A percentile compares a stretch with the other conserved stretches of the same genome.
Conservation (phyloP, 331 rosid species). For the Dryas integrifolia region DNA sequence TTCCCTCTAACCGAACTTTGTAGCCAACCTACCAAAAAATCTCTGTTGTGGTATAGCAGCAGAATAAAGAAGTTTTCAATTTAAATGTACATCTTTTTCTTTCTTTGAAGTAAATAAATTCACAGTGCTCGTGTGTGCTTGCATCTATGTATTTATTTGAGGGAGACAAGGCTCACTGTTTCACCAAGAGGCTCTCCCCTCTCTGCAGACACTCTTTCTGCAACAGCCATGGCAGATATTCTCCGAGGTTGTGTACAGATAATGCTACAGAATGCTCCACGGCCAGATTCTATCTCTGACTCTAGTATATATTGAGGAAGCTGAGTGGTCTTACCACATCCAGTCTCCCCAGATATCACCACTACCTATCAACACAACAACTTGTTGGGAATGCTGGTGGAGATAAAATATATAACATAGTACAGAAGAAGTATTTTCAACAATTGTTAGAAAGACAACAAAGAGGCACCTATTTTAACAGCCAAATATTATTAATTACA, state of each 20-base stretch:
- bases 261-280: conserved; percentile 60
- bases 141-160: conserved; percentile 23
- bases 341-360: conserved; percentile 62
- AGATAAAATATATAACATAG: conserved; percentile 7
- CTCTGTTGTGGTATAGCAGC: conserved; percentile 67
- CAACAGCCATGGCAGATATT: conserved; percentile 58
- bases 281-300: conserved; percentile 60
- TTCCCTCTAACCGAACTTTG: conserved; percentile 62
- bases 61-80: conserved; percentile 40
- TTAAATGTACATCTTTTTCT: conserved; percentile 24
- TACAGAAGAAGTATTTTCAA: conserved; percentile 7
- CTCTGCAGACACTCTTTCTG: conserved; percentile 57
- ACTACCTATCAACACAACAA: conserved; percentile 36
- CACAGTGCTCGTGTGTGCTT: conserved; percentile 12
- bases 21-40: conserved; percentile 68
- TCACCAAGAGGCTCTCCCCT: conserved; percentile 84
- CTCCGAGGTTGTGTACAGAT: conserved; percentile 61
- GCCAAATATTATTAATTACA: neutral
- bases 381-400: conserved; percentile 11
- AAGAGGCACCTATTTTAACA: neutral
- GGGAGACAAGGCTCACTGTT: conserved; percentile 61
- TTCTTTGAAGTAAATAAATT: neutral
- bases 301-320: conserved; percentile 59
- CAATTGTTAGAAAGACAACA: neutral
- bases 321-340: conserved; percentile 63